A percentile compares a stretch with the other conserved stretches of the same genome.
These are phyloP conservation scores for Globisporangium emineosum DNA, from an alignment of 352 stramenopile species.

Conservation along the genomic window DNA sequence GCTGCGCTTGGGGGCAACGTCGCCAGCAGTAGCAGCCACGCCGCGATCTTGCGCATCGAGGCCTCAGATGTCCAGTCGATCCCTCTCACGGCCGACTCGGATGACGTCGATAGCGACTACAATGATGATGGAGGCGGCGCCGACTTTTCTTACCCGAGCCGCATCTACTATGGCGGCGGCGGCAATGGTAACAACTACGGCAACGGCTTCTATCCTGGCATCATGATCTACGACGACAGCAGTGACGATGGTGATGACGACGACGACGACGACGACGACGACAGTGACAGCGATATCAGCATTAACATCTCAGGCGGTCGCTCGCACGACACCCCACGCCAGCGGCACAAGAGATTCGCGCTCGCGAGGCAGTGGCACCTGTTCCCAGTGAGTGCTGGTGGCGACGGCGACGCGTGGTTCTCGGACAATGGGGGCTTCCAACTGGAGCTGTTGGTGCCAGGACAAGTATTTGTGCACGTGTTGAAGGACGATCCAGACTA, in stretches of 20 bases:
- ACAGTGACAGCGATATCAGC: neutral
- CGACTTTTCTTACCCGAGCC: neutral
- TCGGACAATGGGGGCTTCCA: neutral
- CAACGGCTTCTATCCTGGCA: neutral
- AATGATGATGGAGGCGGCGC: neutral
- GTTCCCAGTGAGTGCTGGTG: neutral
- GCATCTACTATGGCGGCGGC: neutral
- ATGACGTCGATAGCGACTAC: neutral
- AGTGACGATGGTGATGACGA: neutral
- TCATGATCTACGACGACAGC: neutral
- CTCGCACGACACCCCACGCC: neutral
- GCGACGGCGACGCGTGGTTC: neutral
- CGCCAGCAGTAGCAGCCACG: neutral
- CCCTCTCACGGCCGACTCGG: neutral
- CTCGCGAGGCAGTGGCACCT: constrained; percentile 9
- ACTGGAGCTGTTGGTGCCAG: neutral
- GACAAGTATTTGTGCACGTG: constrained; percentile 6
- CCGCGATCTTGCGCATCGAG: neutral
- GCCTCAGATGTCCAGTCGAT: neutral
- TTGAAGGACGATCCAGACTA: constrained; percentile 11
- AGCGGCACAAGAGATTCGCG: neutral
- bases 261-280: neutral
- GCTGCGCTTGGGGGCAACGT: neutral
- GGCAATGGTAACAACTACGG: neutral
- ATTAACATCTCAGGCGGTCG: neutral